Evolutionary conservation across 805 yeast species (phyloP), one percentile per base, ranked within the genome.

Genomic region (Wickerhamomyces ciferrii): DNA sequence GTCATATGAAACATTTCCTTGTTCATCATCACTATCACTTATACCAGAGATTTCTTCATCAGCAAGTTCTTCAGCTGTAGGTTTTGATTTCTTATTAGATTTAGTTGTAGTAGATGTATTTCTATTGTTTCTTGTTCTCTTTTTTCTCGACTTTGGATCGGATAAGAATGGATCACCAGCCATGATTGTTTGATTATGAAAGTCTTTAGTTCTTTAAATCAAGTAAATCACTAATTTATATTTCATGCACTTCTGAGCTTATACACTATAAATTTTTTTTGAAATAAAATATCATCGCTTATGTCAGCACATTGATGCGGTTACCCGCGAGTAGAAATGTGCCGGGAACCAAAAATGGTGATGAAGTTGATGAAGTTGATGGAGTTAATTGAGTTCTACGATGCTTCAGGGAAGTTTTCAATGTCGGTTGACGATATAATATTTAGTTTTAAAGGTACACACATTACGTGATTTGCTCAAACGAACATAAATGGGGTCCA

Each of bases 101-200:
- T 50, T 35, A 23, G 50, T 11, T 14, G 39, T 41, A 41, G 51
- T 45, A 34, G 55, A 48, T 15, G 50, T 47, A 24, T 45, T 41
- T 36, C 48, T 42, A 41, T 53, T 50, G 10, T 41, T 31, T 36
- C 51, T 53, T 38, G 44, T 48, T 51, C 56, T 54, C 47, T 48
- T 54, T 50, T 51, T 59, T 47, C 72, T 80, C 56, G 69, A 71
- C 9, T 77, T 68, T 43, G 86, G 84, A 56, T 80, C 86, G 17
- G 79, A 70, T 53, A 82, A 75, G 61, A 82, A 81, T 8, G 84
- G 78, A 62, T 81, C 87, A 47, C 75, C 75, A 41, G 78, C 77
- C 83, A 78, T 67, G 14, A 31, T 54, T 27, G 4, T 27, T 27
- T 27, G 4, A 8, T 4, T 27, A 8, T 27, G 8, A 5, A 6